Base-by-base conservation (phyloP, 768 basidiomycete species). In the Calocybe indica region DNA sequence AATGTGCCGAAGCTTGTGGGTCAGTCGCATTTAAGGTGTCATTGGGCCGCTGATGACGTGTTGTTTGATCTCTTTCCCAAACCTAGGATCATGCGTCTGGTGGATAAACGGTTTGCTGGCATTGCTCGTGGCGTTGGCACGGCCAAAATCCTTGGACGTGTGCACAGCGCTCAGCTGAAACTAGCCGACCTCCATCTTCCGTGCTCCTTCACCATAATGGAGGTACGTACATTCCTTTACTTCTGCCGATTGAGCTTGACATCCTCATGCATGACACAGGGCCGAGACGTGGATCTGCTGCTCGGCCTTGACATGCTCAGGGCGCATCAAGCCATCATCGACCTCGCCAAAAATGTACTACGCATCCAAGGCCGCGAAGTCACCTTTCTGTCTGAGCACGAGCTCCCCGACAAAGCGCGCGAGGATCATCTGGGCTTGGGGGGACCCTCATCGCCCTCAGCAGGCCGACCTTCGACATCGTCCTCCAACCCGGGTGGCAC, bases 251-350 rank as follows among this genome's bases (percentile, higher is more conserved):
- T 28, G 37, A 46, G 36, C 13, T 44, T 28, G 2, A 12, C 28
- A 42, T 35, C 45, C 15, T 37, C 39, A 10, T 22, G 36, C 45
- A 22, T 42, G 30, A 15, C 11, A 14, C 48, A 92, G 88, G 93
- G 93, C 34, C 80, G 84, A 31, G 84, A 88, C 48, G 92, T 98
- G 40, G 95, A 98, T 60, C 81, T 99, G n/a, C 73, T 99, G 3
- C 85, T 99, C 37, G 96, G 96, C 6, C 77, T 99, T n/a, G 96
- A 99, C 74, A 98, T 98, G 96, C 80, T 98, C 51, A 97, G 92
- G 66, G 89, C 93, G 0, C 90, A 97, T 62, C 93, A 96, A 61
- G 95, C 93, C 5, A 89, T 84, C 59, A 97, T 99, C 63, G 96
- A 99, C 65, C 79, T 99, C 15, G 75, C 84, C 56, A 92, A 92